Evolutionary conservation across 2,329 filamentous ascomycete species (phyloP).

Genomic region (Coniella lustricola): DNA sequence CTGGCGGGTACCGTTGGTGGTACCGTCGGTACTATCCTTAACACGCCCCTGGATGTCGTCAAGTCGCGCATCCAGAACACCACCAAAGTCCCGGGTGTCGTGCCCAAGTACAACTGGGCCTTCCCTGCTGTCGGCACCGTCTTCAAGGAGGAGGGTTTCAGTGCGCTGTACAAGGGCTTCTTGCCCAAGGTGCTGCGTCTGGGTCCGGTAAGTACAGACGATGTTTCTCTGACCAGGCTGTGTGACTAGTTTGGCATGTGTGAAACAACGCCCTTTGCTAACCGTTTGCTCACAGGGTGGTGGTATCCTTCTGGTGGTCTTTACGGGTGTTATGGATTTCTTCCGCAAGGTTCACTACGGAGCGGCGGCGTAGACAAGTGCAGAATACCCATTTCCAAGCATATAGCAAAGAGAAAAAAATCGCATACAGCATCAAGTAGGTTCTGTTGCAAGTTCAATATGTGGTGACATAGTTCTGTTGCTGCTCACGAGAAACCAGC

Average conservation of each 20-base stretch:
- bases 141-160: conserved; percentile 86
- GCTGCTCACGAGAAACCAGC: no score
- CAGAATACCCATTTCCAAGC: background rate
- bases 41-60: conserved; percentile 93
- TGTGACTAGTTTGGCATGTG: conserved; percentile 35
- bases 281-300: conserved; percentile 27
- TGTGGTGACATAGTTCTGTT: no score
- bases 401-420: no score
- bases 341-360: conserved; percentile 59
- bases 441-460: background rate
- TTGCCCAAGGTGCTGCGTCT: conserved; percentile 83
- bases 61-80: conserved; percentile 98
- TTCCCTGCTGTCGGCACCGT: conserved; percentile 82
- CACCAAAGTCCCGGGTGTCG: conserved; percentile 68
- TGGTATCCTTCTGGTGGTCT: conserved; percentile 73
- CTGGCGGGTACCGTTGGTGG: conserved; percentile 82
- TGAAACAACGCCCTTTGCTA: background rate
- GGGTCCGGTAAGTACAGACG: conserved; percentile 41
- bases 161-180: conserved; percentile 95
- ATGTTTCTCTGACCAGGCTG: background rate
- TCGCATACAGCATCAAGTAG: background rate
- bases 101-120: conserved; percentile 98
- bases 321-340: conserved; percentile 86
- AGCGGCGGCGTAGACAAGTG: conserved; percentile 6
- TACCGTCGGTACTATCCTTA: conserved; percentile 77